Percentiles rank a stretch among this genome's conserved stretches.
Evolutionary conservation across 2,329 filamentous ascomycete genomes (phyloP).

Genomic region (Trichoderma lentiforme): DNA sequence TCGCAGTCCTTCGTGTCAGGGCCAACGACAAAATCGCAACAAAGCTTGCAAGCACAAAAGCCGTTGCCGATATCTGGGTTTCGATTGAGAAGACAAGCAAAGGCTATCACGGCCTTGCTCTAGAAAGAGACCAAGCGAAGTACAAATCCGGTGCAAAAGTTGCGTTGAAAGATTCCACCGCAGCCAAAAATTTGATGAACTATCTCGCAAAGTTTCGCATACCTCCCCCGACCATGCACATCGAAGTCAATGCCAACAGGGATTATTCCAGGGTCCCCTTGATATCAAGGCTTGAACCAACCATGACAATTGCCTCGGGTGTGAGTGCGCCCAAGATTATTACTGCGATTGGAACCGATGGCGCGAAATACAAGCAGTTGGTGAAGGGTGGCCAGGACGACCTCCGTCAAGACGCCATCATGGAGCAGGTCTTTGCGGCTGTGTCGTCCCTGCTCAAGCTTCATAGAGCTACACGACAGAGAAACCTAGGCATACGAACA

Average conservation of each 20-base stretch:
- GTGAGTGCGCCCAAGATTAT: slow-evolving; percentile 93
- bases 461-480: slow-evolving; percentile 81
- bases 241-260: slow-evolving; percentile 68
- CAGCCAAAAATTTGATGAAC: slow-evolving; percentile 61
- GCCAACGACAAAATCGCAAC: slow-evolving; percentile 69
- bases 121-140: slow-evolving; percentile 59
- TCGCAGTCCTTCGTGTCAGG: slow-evolving; percentile 67
- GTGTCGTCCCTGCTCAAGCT: slow-evolving; percentile 86
- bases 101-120: slow-evolving; percentile 60
- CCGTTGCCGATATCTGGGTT: slow-evolving; percentile 59
- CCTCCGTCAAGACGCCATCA: slow-evolving; percentile 92
- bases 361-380: slow-evolving; percentile 78
- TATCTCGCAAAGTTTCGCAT: slow-evolving; percentile 64
- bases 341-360: slow-evolving; percentile 74
- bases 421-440: slow-evolving; percentile 98
- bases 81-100: slow-evolving; percentile 72
- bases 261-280: slow-evolving; percentile 75
- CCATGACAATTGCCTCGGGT: slow-evolving; percentile 82
- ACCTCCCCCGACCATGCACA: slow-evolving; percentile 84
- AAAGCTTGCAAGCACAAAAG: slow-evolving; percentile 52
- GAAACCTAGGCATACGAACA: slow-evolving; percentile 84
- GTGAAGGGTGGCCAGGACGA: slow-evolving; percentile 97
- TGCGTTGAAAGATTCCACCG: slow-evolving; percentile 58
- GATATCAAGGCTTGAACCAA: slow-evolving; percentile 68
- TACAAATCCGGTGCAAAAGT: slow-evolving; percentile 68